Conservation (phyloP, 768 basidiomycete genomes). For the Auriscalpium vulgare region DNA sequence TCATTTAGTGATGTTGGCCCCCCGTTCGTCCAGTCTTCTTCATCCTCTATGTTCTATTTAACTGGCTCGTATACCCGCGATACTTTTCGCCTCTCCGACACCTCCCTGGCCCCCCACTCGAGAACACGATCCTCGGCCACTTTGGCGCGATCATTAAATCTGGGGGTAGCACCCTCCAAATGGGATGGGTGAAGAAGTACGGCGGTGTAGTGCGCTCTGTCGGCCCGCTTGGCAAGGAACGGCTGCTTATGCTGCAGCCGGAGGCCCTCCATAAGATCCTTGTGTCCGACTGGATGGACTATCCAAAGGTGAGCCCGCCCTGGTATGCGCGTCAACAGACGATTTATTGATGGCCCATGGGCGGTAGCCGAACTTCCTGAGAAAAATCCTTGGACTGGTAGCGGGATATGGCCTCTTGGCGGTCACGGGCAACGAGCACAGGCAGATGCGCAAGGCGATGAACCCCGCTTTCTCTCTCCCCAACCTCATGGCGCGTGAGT, state of each 20-base stretch:
- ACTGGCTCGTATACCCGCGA: not conserved
- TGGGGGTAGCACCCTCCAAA: constrained; percentile 29
- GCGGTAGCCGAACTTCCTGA: constrained; percentile 36
- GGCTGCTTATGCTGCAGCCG: constrained; percentile 36
- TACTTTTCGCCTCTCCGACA: constrained; percentile 28
- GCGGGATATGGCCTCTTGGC: constrained; percentile 18
- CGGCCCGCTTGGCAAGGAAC: constrained; percentile 38
- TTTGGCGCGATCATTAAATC: constrained; percentile 28
- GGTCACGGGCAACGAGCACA: constrained; percentile 11
- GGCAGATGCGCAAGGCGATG: constrained; percentile 14
- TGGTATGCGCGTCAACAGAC: not conserved
- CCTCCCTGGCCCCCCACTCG: constrained; percentile 31
- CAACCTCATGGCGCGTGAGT: constrained; percentile 12
- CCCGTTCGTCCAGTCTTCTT: not conserved
- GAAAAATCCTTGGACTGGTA: constrained; percentile 33
- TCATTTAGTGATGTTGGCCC: not conserved
- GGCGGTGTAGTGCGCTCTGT: constrained; percentile 37
- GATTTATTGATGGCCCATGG: not conserved
- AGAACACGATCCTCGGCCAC: constrained; percentile 30
- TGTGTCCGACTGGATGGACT: constrained; percentile 37
- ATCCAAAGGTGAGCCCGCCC: constrained; percentile 25
- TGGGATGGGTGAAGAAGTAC: constrained; percentile 20
- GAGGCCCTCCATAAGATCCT: constrained; percentile 38
- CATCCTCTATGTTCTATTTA: not conserved
- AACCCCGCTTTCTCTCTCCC: constrained; percentile 13